Conservation (phyloP, 2,329 filamentous ascomycete genomes). For the Sclerotinia subarctica region DNA sequence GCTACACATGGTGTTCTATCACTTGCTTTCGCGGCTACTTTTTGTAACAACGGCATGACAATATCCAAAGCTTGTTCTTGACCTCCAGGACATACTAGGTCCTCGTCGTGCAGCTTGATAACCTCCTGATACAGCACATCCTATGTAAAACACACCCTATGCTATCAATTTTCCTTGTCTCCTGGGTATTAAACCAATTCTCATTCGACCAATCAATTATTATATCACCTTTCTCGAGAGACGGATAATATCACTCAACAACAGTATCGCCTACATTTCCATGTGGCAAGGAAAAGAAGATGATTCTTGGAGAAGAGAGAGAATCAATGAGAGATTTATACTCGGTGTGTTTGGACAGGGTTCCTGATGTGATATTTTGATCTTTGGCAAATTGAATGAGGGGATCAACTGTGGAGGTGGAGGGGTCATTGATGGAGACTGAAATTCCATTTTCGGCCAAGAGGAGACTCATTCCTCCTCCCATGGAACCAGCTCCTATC, state of each 20-base stretch:
- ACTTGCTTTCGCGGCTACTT: conserved; percentile 60
- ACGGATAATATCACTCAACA: conserved; percentile 41
- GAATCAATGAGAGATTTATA: conserved; percentile 45
- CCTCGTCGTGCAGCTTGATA: conserved; percentile 65
- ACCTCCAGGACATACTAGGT: conserved; percentile 64
- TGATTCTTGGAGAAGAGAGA: conserved; percentile 47
- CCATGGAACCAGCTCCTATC: conserved; percentile 58
- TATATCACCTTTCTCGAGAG: conserved; percentile 59
- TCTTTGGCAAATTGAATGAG: conserved; percentile 40
- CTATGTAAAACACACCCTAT: conserved; percentile 62
- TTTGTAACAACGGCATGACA: conserved; percentile 58
- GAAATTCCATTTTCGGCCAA: conserved; percentile 55
- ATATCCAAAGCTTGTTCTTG: conserved; percentile 54
- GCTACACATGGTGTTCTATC: conserved; percentile 70
- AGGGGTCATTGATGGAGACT: conserved; percentile 55
- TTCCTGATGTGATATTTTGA: conserved; percentile 28
- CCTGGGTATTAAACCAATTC: conserved; percentile 62
- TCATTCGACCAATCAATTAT: conserved; percentile 69
- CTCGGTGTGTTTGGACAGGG: conserved; percentile 40
- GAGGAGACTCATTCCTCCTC: conserved; percentile 53
- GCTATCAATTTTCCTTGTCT: conserved; percentile 55
- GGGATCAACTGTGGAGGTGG: conserved; percentile 44
- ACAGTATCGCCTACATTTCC: conserved; percentile 42
- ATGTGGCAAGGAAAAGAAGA: conserved; percentile 53
- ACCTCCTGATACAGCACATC: conserved; percentile 65